These are phyloP conservation scores for Glonium stellatum DNA, from an alignment of 495 filamentous ascomycete genomes.

Conservation along the genomic window DNA sequence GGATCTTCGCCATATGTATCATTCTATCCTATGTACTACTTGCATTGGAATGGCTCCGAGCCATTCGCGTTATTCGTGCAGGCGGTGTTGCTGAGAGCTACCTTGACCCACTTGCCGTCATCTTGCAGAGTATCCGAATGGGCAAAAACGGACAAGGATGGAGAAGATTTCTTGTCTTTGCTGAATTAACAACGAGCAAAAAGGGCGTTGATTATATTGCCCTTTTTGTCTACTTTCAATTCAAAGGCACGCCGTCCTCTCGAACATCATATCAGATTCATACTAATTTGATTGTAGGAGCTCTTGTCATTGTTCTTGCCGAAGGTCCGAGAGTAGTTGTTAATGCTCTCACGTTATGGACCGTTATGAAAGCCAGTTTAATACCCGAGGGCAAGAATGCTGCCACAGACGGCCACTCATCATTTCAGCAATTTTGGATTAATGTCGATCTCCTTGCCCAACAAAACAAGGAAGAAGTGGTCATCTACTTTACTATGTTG, in stretches of 20 bases:
- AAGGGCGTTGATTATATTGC: conserved; percentile 88
- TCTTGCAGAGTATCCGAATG: conserved; percentile 68
- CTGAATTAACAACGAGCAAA: conserved; percentile 82
- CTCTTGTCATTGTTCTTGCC: conserved; percentile 80
- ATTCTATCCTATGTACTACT: conserved; percentile 76
- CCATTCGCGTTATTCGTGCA: conserved; percentile 68
- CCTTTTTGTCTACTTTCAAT: conserved; percentile 89
- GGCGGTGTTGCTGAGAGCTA: conserved; percentile 87
- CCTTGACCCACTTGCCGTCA: conserved; percentile 76
- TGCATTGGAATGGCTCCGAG: conserved; percentile 66
- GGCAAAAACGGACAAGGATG: conserved; percentile 61
- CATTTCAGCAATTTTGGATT: conserved; percentile 37
- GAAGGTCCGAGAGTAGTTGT: conserved; percentile 85
- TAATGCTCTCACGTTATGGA: conserved; percentile 81
- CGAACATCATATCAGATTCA: conserved; percentile 2
- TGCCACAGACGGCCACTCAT: conserved; percentile 40
- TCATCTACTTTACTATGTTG: conserved; percentile 80
- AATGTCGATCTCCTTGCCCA: conserved; percentile 66
- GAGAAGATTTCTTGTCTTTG: conserved; percentile 85
- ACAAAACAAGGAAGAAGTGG: conserved; percentile 64
- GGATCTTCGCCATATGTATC: conserved; percentile 88
- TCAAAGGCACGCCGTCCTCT: conserved; percentile 60
- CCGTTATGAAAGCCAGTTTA: conserved; percentile 64
- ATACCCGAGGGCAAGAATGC: conserved; percentile 52
- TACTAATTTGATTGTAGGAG: conserved; percentile 46